Base-by-base conservation (phyloP, 1,139 yeast genomes). In the Hyphopichia pseudoburtonii region DNA sequence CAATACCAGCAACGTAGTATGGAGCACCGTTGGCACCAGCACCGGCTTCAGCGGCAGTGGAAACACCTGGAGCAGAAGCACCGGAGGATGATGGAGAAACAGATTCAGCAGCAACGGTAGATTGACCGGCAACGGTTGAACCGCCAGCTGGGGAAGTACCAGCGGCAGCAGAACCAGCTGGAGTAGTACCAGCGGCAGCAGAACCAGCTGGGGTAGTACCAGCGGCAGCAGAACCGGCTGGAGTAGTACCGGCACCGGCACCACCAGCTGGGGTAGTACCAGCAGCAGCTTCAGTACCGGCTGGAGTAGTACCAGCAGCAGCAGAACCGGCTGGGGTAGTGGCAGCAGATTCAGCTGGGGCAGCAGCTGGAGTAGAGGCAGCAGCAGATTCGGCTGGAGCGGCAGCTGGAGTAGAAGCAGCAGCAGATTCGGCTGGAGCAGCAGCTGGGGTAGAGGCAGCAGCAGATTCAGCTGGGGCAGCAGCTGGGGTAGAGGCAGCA, bases 351-450 rank as follows among this genome's bases (percentile, higher is more conserved):
- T 35, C 40, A 35, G 52, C 50, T 35, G 46, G 29, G 21, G 39
- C 40, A 35, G 52, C 50, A 36, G 46, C 42, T 12, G 17, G 17
- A n/a, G 28, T 14, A 12, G 28, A 14, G 32, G 44, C 43, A 42
- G 52, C 51, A 32, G 47, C 39, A 34, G 50, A 34, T 39, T 52
- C 48, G 24, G 44, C 30, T 16, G 30, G 45, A 38, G 50, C 48
- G 36, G 43, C 33, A 19, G 33, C 32, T 30, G 33, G 28, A 33
- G 30, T 17, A 24, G 34, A 17, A 22, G 15, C 22, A 5, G 17
- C 11, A 19, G 30, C 17, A 14, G 18, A 26, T 17, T 17, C 35
- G 10, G 45, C 46, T 33, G 39, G 40, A 31, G 33, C 44, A 31
- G 38, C 40, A 30, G 28, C 27, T 26, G 29, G 36, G 28, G 40